phyloP scores from a whole-genome alignment of 2,329 filamentous ascomycete species.

The Aspergillus sp. region DNA sequence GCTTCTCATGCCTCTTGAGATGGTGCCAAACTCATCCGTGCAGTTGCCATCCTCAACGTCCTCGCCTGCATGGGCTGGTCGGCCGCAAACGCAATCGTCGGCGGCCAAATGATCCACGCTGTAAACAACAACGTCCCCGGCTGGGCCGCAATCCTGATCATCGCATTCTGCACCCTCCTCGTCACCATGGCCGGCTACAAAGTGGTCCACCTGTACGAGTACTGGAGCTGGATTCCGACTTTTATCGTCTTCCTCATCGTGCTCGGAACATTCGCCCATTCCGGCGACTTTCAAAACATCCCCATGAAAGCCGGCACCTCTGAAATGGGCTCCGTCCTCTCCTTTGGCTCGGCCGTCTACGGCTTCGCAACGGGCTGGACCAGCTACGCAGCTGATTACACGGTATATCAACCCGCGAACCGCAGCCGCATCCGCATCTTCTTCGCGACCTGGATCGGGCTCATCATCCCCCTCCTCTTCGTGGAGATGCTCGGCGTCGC shows the following conservation, averaged over 20 bases:
- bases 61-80: constrained; percentile 76
- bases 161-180: constrained; percentile 68
- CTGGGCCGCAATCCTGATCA: constrained; percentile 74
- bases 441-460: constrained; percentile 68
- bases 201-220: constrained; percentile 77
- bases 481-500: constrained; percentile 74
- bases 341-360: constrained; percentile 69
- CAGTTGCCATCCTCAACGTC: constrained; percentile 71
- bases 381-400: constrained; percentile 76
- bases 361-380: constrained; percentile 76
- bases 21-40: constrained; percentile 6
- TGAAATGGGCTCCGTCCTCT: constrained; percentile 67
- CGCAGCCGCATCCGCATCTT: constrained; percentile 68
- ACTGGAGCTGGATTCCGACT: constrained; percentile 74
- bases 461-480: constrained; percentile 74
- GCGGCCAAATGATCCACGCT: constrained; percentile 75
- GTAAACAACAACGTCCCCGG: constrained; percentile 73
- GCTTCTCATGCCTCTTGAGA: not conserved
- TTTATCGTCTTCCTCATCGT: constrained; percentile 75
- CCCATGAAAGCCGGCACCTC: constrained; percentile 63
- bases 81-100: constrained; percentile 77
- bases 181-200: constrained; percentile 77
- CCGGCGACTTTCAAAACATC: constrained; percentile 65
- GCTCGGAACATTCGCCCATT: constrained; percentile 69
- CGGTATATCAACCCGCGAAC: constrained; percentile 72